phyloP scores from a whole-genome alignment of 352 stramenopile species.

The Globisporangium mamillatum region DNA sequence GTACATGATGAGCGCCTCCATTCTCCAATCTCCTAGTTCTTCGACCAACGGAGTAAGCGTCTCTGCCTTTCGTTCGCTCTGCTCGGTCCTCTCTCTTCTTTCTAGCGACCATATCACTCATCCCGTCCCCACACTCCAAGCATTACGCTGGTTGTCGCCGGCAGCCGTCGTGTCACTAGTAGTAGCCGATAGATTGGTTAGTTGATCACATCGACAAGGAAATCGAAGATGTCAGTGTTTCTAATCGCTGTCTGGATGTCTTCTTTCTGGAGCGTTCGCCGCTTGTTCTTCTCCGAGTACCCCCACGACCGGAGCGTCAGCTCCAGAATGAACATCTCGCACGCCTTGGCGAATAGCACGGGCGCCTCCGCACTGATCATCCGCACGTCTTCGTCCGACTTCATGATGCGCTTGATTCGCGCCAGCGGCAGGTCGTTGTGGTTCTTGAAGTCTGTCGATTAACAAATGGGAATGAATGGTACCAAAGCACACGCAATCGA shows the following conservation, averaged over 20 bases:
- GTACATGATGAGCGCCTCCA: background rate
- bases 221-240: slow-evolving; percentile 99
- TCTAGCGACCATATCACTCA: background rate
- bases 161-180: background rate
- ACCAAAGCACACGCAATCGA: background rate
- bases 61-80: background rate
- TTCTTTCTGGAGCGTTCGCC: slow-evolving; percentile 97
- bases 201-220: slow-evolving; percentile 95
- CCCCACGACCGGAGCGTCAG: slow-evolving; percentile 93
- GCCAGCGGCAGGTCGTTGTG: slow-evolving; percentile 99
- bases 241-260: slow-evolving; percentile 97
- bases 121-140: background rate
- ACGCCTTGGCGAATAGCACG: slow-evolving; percentile 99
- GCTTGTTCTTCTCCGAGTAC: slow-evolving; percentile 88
- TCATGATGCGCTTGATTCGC: slow-evolving; percentile 99
- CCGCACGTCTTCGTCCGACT: slow-evolving; percentile 96
- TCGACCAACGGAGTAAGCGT: background rate
- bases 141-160: background rate
- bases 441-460: slow-evolving; percentile 95
- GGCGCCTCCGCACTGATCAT: slow-evolving; percentile 99
- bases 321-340: slow-evolving; percentile 99
- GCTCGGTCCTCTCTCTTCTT: background rate
- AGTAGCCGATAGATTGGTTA: slow-evolving; percentile 50
- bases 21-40: background rate
- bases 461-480: background rate